Evolutionary conservation across 2,329 filamentous ascomycete genomes (phyloP), one percentile per base, ranked within the genome.

Genomic region (Alternaria sp.): DNA sequence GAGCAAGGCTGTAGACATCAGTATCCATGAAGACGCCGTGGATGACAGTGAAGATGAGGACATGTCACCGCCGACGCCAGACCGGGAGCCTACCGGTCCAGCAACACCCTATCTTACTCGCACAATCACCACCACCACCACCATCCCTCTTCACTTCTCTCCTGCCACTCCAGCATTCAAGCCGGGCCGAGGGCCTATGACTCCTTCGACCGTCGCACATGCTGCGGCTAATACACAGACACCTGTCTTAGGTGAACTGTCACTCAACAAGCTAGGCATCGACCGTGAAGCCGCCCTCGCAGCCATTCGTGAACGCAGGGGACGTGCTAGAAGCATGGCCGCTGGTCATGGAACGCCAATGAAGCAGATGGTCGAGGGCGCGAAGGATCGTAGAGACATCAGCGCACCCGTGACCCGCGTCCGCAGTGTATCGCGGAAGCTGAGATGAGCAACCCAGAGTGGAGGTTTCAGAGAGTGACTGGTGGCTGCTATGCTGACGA

Each of bases 241-340:
- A 3, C 72, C 72, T 16, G 70, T 72, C 4, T 59, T 78, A 8
- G 73, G 72, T n/a, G 74, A 77, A 55, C 56, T 77, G 32, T 68
- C 65, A 2, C 49, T 75, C 59, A 79, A 77, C 61, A 73, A 73
- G 47, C 67, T 77, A 11, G 75, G 73, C 16, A 69, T 84, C 56
- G 82, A 84, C 55, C 85, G 91, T 54, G 91, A 93, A 75, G 85
- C 93, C 76, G 91, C 91, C 4, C 84, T 94, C 16, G 89, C 89
- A 56, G 88, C 89, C 74, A 94, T 94, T 66, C 85, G 88, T 54
- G 89, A 92, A 79, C 84, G 91, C 28, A 82, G 91, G 54, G 90
- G 90, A 7, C 82, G 91, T 46, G 90, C 91, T 57, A 85, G 88
- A 67, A 92, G 89, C 75, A 86, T 90, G 58, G 88, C 88, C 5